Base-by-base conservation (phyloP, 768 basidiomycete genomes). In the Coprinopsis sp. region DNA sequence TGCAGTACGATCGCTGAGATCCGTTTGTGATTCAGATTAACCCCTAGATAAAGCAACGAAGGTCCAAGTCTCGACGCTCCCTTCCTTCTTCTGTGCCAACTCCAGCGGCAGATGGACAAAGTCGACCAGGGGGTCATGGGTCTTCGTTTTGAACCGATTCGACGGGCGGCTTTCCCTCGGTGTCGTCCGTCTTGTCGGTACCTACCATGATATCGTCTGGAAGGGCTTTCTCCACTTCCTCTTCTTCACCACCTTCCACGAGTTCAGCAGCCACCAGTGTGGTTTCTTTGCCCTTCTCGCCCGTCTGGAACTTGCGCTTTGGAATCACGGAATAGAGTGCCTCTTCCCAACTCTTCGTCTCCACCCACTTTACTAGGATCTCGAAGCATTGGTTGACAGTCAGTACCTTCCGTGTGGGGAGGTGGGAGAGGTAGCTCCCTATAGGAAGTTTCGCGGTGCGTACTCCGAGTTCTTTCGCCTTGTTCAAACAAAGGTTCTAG, bases 381-480 rank as follows among this genome's bases (percentile, higher is more conserved):
- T 95, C 91, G 59, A 94, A 89, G 22, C 87, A 86, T 67, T 97
- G 96, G 64, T 99, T 98, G 44, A 99, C 93, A 1, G 96, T 99
- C 52, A 99, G 73, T 25, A 99, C 92, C 58, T 97, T 98, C 51
- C 96, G 82, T 8, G 94, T 93, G 25, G 84, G 77, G 47, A 99
- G 71, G 38, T 85, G 77, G 34, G 84, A 75, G 28, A 98, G 71
- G 62, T 90, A 96, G 46, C 82, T 84, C n/a, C 92, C 90, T 45
- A 99, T 98, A 3, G 96, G 96, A 45, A 99, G 78, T 40, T 89
- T 84, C 3, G 93, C 96, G 31, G 91, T 87, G 33, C 84, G 78
- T 45, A 98, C 77, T 4, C 78, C 78, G 29, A 86, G 78, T 40
- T 70, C 69, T 30, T 77, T 71, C 3, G 96, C 91, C 65, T 94